Evolutionary conservation across 495 filamentous ascomycete species (phyloP).

Genomic region (Parachaetomium inaequale): DNA sequence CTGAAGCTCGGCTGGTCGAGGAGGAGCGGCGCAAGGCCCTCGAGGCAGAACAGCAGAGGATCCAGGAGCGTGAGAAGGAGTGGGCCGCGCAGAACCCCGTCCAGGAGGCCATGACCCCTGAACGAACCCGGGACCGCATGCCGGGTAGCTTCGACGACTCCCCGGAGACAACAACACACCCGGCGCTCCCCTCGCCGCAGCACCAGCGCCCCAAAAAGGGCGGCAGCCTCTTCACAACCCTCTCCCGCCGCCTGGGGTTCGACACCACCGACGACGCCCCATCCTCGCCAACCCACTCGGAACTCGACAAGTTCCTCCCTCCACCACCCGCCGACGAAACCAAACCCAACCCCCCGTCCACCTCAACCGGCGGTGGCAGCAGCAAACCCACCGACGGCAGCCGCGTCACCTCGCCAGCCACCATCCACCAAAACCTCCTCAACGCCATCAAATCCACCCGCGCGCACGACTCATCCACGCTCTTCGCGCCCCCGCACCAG

Average conservation of each 20-base stretch:
- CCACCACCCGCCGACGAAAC: constrained; percentile 3
- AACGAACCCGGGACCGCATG: constrained; percentile 24
- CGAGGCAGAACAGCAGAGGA: constrained; percentile 67
- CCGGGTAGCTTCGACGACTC: constrained; percentile 58
- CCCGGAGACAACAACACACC: constrained; percentile 40
- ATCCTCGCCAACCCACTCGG: constrained; percentile 29
- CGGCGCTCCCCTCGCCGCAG: constrained; percentile 20
- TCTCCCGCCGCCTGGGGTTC: constrained; percentile 63
- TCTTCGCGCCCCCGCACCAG: constrained; percentile 69
- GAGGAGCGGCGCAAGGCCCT: constrained; percentile 71
- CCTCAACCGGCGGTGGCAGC: neutral
- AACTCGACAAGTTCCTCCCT: constrained; percentile 41
- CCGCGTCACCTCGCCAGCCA: constrained; percentile 52
- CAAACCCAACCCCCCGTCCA: neutral
- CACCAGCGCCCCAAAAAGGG: constrained; percentile 30
- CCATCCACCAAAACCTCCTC: constrained; percentile 62
- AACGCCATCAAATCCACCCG: constrained; percentile 80
- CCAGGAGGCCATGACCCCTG: constrained; percentile 31
- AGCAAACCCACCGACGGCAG: constrained; percentile 30
- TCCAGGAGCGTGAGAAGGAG: constrained; percentile 57
- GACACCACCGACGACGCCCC: constrained; percentile 41
- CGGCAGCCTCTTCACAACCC: constrained; percentile 54
- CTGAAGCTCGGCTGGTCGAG: constrained; percentile 80
- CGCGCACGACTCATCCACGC: constrained; percentile 64
- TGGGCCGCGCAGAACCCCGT: constrained; percentile 43